phyloP scores from a whole-genome alignment of 2,329 filamentous ascomycete genomes.

The Pseudovirgaria hyperparasitica region DNA sequence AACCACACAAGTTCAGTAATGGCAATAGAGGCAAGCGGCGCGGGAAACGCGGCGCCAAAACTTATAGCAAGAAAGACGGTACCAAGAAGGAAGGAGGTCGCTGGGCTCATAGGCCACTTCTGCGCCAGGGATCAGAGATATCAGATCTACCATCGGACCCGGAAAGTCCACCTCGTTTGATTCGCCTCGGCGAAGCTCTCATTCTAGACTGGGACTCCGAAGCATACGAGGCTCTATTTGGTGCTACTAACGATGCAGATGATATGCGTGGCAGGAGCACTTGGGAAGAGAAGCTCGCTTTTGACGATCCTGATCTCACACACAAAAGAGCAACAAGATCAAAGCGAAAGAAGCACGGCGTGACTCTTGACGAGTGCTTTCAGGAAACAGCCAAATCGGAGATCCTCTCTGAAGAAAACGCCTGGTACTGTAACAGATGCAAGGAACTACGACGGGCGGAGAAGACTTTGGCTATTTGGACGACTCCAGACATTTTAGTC shows the following conservation, averaged over 20 bases:
- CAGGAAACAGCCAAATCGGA: slow-evolving; percentile 92
- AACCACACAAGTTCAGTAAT: too few relatives aligned
- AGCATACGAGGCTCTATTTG: slow-evolving; percentile 60
- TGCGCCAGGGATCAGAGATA: slow-evolving; percentile 1
- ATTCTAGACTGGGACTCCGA: slow-evolving; percentile 73
- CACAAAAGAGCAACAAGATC: slow-evolving; percentile 50
- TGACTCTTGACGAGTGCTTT: slow-evolving; percentile 79
- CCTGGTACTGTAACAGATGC: slow-evolving; percentile 94
- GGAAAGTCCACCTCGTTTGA: slow-evolving; percentile 46
- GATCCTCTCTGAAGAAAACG: slow-evolving; percentile 85
- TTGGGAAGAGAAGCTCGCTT: slow-evolving; percentile 44
- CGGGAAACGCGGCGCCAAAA: too few relatives aligned
- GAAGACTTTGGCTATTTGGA: slow-evolving; percentile 97
- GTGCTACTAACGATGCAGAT: slow-evolving; percentile 27
- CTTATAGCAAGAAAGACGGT: slow-evolving; percentile 22
- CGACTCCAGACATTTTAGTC: slow-evolving; percentile 85
- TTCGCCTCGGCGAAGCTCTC: slow-evolving; percentile 73
- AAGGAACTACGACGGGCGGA: slow-evolving; percentile 85
- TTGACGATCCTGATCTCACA: slow-evolving; percentile 45
- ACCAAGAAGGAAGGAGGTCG: slow-evolving; percentile 19
- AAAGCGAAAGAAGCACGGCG: slow-evolving; percentile 58
- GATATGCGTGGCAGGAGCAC: slow-evolving; percentile 48
- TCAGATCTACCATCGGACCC: slow-evolving; percentile 16
- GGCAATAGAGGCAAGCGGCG: too few relatives aligned
- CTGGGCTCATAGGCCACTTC: background rate